phyloP scores from a whole-genome alignment of 1,284 basidiomycete genomes.

The Cutaneotrichosporon curvatum region DNA sequence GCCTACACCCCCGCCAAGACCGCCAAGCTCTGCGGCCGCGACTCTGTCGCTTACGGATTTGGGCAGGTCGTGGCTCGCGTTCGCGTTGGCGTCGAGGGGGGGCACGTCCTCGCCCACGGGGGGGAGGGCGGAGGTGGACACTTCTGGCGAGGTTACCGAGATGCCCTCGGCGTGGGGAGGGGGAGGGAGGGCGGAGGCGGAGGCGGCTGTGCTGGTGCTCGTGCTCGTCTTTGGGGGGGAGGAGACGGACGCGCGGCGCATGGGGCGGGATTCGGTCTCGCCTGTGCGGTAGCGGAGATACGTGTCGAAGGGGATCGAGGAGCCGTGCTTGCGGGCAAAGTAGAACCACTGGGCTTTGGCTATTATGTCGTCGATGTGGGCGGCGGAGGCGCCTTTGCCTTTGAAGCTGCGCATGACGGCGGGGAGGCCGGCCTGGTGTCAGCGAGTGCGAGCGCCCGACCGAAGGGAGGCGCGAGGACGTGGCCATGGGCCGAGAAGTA shows the following conservation, averaged over 20 bases:
- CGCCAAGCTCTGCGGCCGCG: background rate
- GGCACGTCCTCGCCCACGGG: too few relatives aligned
- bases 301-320: conserved; percentile 10
- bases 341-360: conserved; percentile 42
- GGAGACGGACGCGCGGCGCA: conserved; percentile 1
- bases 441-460: background rate
- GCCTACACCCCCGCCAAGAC: too few relatives aligned
- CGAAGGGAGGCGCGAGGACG: too few relatives aligned
- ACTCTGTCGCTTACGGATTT: background rate
- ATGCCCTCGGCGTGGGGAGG: too few relatives aligned
- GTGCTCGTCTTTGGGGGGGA: too few relatives aligned
- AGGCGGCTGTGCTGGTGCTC: background rate
- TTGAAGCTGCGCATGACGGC: conserved; percentile 31
- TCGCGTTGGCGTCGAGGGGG: too few relatives aligned
- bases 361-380: conserved; percentile 39
- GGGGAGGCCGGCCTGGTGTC: conserved; percentile 23
- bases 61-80: background rate
- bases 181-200: background rate
- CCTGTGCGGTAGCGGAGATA: conserved; percentile 9
- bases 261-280: conserved; percentile 15
- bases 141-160: too few relatives aligned
- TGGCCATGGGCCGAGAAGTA: too few relatives aligned
- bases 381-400: conserved; percentile 17
- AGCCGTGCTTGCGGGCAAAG: conserved; percentile 25
- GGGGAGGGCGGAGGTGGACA: too few relatives aligned